Base-by-base conservation (phyloP, 2,329 filamentous ascomycete genomes). In the Anthostomella pinea region DNA sequence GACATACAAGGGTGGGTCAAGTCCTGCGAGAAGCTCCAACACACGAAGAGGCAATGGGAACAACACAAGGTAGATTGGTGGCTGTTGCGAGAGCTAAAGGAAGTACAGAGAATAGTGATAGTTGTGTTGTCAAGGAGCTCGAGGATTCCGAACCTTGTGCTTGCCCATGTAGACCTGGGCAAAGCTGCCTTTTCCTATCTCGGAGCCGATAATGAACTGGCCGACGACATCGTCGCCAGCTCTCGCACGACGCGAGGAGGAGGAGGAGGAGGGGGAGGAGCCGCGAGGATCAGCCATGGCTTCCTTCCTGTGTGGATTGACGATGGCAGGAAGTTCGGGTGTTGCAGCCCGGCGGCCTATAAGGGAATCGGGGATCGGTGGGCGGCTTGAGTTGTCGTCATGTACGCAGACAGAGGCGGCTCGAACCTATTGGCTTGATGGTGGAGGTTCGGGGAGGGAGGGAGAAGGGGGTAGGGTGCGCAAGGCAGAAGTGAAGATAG, bases 131-230 rank as follows among this genome's bases (percentile, higher is more conserved):
- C 13, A 15, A 13, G 11, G 23, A 25, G 9, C 6, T 13, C 11
- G 15, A 19, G 35, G 32, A 29, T 20, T 28, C 35, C 82, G 66
- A 69, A 95, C 89, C 68, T 85, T 85, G 67, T 94, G 87, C 53
- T 82, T 81, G 48, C 87, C 89, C 61, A 85, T 80, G 63, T 93
- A 97, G 50, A 98, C 93, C 51, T 89, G 89, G 49, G 93, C 93
- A 71, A 97, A 98, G 70, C 93, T 97, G 46, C 93, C 93, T 68
- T 93, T 93, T 47, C 93, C 93, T 61, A 97, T 96, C 68, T 96
- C 87, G 52, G 85, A 82, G 53, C 89, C 79, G 56, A 91, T 82
- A 54, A 78, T 77, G 65, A 94, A 96, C 57, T 85, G 81, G 51
- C 89, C 87, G 54, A 93, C 62, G 44, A 57, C 47, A 53, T 62